These are phyloP conservation scores for Closterium sp. DNA, from an alignment of 139 green algal genomes.

Conservation along the genomic window DNA sequence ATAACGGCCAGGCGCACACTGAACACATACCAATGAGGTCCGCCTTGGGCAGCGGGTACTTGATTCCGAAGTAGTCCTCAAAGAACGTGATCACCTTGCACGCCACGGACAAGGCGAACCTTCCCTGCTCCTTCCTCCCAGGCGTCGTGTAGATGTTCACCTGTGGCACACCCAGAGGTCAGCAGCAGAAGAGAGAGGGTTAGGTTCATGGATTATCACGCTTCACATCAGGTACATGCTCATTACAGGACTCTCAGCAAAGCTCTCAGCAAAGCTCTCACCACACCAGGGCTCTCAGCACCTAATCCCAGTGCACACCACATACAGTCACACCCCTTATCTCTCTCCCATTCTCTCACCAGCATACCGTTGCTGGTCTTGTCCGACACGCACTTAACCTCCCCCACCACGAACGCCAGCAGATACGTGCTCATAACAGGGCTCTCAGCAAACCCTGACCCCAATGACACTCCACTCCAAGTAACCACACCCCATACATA, in stretches of 20 bases:
- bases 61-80: constrained; percentile 57
- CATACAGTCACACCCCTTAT: background rate
- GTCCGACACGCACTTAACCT: constrained; percentile 59
- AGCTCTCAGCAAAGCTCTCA: no score
- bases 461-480: background rate
- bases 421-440: constrained; percentile 87
- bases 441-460: constrained; percentile 31
- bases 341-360: background rate
- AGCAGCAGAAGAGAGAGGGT: background rate
- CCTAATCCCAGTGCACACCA: background rate
- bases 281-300: no score
- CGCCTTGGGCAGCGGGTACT: constrained; percentile 78
- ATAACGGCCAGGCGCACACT: no score
- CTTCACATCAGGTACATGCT: constrained; percentile 75
- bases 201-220: background rate
- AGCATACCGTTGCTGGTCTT: constrained; percentile 18
- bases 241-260: constrained; percentile 68
- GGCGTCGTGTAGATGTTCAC: constrained; percentile 51
- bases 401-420: constrained; percentile 71
- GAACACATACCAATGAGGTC: constrained; percentile 71
- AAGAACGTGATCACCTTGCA: constrained; percentile 51
- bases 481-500: no score
- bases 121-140: constrained; percentile 48
- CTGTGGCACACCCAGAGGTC: background rate
- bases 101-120: constrained; percentile 45